Evolutionary conservation across 345 rosid genomes (phyloP), one percentile per base, ranked within the genome.

Genomic region (Aurinia saxatilis): DNA sequence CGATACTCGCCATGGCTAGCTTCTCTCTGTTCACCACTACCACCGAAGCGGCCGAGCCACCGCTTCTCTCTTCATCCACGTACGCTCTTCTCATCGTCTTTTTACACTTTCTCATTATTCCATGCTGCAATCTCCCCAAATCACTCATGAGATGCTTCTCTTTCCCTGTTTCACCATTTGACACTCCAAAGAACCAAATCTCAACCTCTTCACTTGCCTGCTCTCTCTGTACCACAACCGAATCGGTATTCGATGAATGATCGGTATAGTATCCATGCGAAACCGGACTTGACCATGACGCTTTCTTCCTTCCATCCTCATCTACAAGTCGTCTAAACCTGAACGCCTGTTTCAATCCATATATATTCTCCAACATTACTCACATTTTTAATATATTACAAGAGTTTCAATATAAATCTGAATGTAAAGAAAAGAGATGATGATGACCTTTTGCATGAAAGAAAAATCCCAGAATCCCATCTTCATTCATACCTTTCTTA

Each of bases 181-280:
- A 84, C 12, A 82, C 76, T 41, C 86, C 91, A n/a, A 86, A 89
- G 7, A 81, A 63, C 89, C 96, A 84, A 49, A 86, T 7, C 73
- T 84, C 93, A 10, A 75, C 59, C 68, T 81, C 82, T 50, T 79
- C 76, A 34, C 78, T 64, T 51, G 79, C 82, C 52, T 84, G 85
- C 73, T 86, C 87, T 66, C 87, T 81, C 31, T 86, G 89, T 7
- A 86, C 74, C 38, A 82, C 72, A 36, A 82, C 77, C 0, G 76
- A 71, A 59, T 76, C 89, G 1, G 23, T 36, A 19, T 70, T 79
- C 0, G 72, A 44, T 11, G 50, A 75, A 39, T 34, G 54, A 2
- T 23, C 60, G 13, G 80, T 81, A 73, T 77, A 84, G 50, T 49
- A 81, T 16, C 96, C 96, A 61, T 89, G 87, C 13, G 90, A 78